These are phyloP conservation scores for Jasminum sambac DNA, from an alignment of 257 asterid genomes.

Conservation along the genomic window DNA sequence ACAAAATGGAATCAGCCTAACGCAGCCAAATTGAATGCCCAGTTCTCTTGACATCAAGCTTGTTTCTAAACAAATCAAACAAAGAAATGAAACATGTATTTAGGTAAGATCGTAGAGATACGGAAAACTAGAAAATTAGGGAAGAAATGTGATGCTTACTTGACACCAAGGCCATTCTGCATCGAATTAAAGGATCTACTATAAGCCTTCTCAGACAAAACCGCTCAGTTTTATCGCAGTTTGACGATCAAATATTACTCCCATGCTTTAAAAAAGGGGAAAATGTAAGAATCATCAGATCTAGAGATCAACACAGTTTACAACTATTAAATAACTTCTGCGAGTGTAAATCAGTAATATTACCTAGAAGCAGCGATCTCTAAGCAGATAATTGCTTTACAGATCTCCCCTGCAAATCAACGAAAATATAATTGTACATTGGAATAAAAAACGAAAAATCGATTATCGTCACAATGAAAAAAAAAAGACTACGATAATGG, in stretches of 20 bases:
- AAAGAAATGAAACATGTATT: neutral
- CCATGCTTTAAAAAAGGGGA: conserved; percentile 53
- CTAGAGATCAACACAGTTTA: neutral
- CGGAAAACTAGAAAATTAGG: neutral
- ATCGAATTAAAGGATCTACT: conserved; percentile 80
- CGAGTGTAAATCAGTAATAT: neutral
- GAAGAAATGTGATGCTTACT: conserved; percentile 41
- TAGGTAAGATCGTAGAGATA: neutral
- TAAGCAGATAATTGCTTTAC: conserved; percentile 89
- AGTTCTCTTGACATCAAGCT: conserved; percentile 83
- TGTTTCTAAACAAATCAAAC: conserved; percentile 46
- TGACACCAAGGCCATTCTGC: conserved; percentile 91
- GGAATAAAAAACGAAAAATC: neutral
- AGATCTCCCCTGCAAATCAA: conserved; percentile 76
- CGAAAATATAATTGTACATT: neutral
- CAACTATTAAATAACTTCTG: neutral
- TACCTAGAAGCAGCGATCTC: conserved; percentile 90
- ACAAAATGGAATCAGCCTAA: conserved; percentile 79
- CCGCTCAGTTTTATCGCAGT: conserved; percentile 75
- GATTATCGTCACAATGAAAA: neutral
- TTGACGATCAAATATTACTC: conserved; percentile 68
- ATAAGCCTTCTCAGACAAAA: conserved; percentile 82
- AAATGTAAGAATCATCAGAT: conserved; percentile 2
- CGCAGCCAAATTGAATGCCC: conserved; percentile 89
- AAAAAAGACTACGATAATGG: neutral